Evolutionary conservation across 2,329 filamentous ascomycete species (phyloP), one percentile per base, ranked within the genome.

Genomic region (Ilyonectria destructans): DNA sequence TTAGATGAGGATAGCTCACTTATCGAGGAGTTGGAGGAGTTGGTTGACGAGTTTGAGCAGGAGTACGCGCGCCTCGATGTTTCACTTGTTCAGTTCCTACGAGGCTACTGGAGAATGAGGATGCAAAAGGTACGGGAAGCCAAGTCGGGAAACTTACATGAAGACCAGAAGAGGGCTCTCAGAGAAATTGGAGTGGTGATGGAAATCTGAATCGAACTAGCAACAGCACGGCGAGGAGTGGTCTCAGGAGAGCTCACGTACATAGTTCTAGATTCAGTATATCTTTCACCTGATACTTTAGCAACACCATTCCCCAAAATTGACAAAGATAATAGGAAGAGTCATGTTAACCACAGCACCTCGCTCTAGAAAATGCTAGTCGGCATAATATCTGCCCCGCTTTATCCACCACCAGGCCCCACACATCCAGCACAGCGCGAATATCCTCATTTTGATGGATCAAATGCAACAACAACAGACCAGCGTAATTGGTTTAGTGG

Each of bases 401-500:
- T 15, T 40, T 40, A 17, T n/a, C n/a, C 6, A 43, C 15, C 15
- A 8, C 6, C 8, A 13, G 4, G 6, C 37, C 17, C 40, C 40
- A n/a, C 40, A 43, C 7, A 15, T n/a, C 15, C 6, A 7, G 31
- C 15, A 43, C 8, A 43, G n/a, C 40, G 8, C 8, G 2, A n/a
- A 43, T 43, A n/a, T 43, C 15, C 15, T n/a, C 7, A 43, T 43
- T n/a, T n/a, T n/a, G 40, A 5, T 26, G 26, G 6, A 5, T 43
- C 40, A 8, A 7, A 8, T 43, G 4, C 15, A 43, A 7, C 15
- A 43, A 43, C 15, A 33, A 33, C 15, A 15, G n/a, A 43, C 40
- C 40, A 46, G 48, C 48, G 48, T 51, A 31, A 51, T 51, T 51
- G 48, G 48, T 51, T 51, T 51, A 51, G 48, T 51, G 48, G 48